Evolutionary conservation across 23 red algal genomes (phyloP).

Genomic region (Agarophyton chilense): DNA sequence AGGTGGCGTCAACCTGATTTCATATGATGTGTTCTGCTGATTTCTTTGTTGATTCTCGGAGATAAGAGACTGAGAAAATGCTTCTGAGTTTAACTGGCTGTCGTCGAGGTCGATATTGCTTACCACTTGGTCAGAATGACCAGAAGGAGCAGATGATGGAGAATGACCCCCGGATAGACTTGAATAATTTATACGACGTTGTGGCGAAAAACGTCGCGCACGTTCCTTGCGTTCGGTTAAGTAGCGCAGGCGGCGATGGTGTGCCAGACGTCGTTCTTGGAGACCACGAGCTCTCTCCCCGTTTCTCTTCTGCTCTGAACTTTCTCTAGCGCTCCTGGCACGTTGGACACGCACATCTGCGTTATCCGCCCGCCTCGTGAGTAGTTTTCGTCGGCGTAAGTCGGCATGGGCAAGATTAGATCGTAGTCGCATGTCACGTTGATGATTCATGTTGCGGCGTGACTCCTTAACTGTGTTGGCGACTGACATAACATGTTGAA

Average conservation of each 20-base stretch:
- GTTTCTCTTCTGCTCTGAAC: constrained; percentile 31
- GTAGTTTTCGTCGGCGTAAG: constrained; percentile 9
- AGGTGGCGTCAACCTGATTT: background rate
- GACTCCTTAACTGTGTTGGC: constrained; percentile 44
- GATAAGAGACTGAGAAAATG: background rate
- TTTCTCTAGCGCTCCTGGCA: constrained; percentile 25
- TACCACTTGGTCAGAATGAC: background rate
- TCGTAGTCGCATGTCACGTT: constrained; percentile 27
- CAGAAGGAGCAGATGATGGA: background rate
- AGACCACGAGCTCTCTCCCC: constrained; percentile 12
- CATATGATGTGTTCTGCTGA: background rate
- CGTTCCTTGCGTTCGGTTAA: constrained; percentile 42
- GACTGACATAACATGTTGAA: constrained; percentile 47
- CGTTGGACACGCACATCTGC: constrained; percentile 42
- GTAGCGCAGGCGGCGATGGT: constrained; percentile 12
- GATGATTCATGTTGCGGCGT: background rate
- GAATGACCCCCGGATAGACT: background rate
- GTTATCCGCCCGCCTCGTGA: constrained; percentile 26
- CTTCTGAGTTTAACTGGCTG: background rate
- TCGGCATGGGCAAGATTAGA: constrained; percentile 21
- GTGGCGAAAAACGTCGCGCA: constrained; percentile 45
- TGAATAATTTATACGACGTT: constrained; percentile 8
- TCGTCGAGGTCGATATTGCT: background rate
- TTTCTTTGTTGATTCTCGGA: background rate
- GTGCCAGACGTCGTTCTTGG: constrained; percentile 7